These are phyloP conservation scores for Fraxinus excelsior DNA, from an alignment of 257 asterid species.

Conservation along the genomic window DNA sequence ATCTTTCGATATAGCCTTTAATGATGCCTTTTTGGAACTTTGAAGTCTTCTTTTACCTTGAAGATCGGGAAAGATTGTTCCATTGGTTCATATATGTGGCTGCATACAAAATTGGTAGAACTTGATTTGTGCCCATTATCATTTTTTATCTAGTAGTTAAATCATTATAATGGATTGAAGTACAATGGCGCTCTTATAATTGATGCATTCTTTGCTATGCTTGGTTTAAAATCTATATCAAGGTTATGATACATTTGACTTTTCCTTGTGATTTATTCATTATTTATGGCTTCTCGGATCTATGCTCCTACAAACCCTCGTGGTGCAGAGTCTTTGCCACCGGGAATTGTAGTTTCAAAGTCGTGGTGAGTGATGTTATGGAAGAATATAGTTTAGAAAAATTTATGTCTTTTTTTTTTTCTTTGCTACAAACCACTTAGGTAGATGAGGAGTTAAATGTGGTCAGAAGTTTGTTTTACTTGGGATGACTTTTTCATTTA, in stretches of 20 bases:
- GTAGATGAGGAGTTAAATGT: too few relatives aligned
- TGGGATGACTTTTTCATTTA: too few relatives aligned
- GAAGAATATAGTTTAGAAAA: too few relatives aligned
- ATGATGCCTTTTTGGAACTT: slow-evolving; percentile 17
- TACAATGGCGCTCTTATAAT: neutral
- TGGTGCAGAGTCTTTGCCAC: slow-evolving; percentile 98
- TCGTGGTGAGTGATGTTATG: too few relatives aligned
- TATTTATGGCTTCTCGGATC: slow-evolving; percentile 45
- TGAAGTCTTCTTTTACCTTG: neutral
- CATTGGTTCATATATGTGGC: slow-evolving; percentile 1
- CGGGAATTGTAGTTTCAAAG: slow-evolving; percentile 91
- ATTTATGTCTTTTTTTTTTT: too few relatives aligned
- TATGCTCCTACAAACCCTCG: slow-evolving; percentile 95
- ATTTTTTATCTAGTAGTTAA: slow-evolving; percentile 7
- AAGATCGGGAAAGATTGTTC: slow-evolving; percentile 16
- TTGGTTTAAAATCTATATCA: slow-evolving; percentile 9
- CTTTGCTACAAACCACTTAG: too few relatives aligned
- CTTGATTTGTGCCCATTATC: too few relatives aligned
- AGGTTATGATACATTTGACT: slow-evolving; percentile 8
- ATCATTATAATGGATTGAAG: slow-evolving; percentile 14
- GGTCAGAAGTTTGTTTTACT: too few relatives aligned
- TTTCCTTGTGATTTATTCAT: slow-evolving; percentile 4
- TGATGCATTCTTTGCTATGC: slow-evolving; percentile 3
- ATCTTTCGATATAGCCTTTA: slow-evolving; percentile 57
- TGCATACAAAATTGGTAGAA: too few relatives aligned